Evolutionary conservation across 306 rosid species (phyloP), one percentile per base, ranked within the genome.

Genomic region (Lotus japonicus): DNA sequence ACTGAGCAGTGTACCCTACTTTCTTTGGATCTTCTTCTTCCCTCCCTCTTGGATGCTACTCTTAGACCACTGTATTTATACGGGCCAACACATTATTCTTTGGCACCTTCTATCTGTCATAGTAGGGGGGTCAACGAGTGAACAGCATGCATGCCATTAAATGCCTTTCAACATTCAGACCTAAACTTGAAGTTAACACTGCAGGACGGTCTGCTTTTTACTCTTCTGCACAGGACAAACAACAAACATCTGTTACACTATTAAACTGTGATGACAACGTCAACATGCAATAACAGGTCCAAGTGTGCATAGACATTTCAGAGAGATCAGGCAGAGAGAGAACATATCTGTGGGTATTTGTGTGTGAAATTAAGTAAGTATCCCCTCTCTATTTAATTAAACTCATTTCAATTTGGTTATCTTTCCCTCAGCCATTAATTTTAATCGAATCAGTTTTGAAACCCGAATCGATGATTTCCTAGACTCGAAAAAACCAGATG

Each of bases 21-120:
- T 31, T 31, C 0, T 31, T 31, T 31, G 36, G 36, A 31, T 31
- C 36, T 31, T 31, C 36, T 31, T 31, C 28, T 58, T 31, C 42
- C 3, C 4, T 26, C 28, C 14, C 19, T 33, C 17, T 17, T 50
- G 35, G 19, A 33, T 50, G 23, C 59, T 68, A 18, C 48, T 44
- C n/a, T 44, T 43, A 26, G 52, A 60, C 4, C 57, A 38, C 38
- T 69, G 54, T 70, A 18, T 13, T 60, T 46, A 11, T n/a, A 66
- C 28, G 38, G 73, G 73, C 73, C 67, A 74, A 63, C 66, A 63
- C 61, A 58, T 39, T 13, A 31, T 31, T 31, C 60, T 33, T 64
- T 61, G 64, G 16, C 58, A 35, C 53, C 44, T 63, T 77, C 45
- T 19, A 65, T 26, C 31, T 6, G 7, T 31, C 44, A 8, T 35